phyloP scores from a whole-genome alignment of 2,329 filamentous ascomycete genomes.

The Monilinia fructicola region DNA sequence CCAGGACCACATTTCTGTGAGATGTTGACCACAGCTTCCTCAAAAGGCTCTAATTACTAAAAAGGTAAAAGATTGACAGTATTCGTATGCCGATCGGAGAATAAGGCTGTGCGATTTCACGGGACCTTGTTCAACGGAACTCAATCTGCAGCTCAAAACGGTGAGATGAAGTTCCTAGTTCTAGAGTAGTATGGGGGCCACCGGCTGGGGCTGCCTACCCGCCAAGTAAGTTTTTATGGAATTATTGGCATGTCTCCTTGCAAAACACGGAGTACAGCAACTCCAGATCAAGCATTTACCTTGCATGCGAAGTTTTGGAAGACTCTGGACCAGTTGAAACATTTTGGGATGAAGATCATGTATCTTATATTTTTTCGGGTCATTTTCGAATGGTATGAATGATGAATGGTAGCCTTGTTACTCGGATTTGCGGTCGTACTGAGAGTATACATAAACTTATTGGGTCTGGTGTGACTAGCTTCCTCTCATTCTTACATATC shows the following conservation, averaged over 20 bases:
- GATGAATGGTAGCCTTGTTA: constrained; percentile 14
- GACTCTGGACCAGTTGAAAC: constrained; percentile 11
- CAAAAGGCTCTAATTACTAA: constrained; percentile 17
- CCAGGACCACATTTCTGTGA: constrained; percentile 19
- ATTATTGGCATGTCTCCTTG: neutral
- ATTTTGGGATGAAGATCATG: constrained; percentile 14
- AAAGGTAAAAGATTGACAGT: constrained; percentile 22
- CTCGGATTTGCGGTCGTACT: constrained; percentile 13
- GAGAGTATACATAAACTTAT: neutral
- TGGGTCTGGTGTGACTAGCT: constrained; percentile 13
- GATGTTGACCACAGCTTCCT: constrained; percentile 17
- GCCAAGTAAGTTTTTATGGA: neutral
- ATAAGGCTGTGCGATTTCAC: constrained; percentile 25
- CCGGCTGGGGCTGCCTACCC: neutral
- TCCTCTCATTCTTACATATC: neutral
- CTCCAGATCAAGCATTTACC: constrained; percentile 13
- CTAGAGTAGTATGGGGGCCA: neutral
- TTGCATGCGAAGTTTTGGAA: neutral
- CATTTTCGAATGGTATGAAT: neutral
- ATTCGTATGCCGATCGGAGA: constrained; percentile 23
- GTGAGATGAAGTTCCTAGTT: constrained; percentile 12
- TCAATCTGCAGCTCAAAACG: constrained; percentile 5
- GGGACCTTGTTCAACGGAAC: constrained; percentile 8
- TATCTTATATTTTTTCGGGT: constrained; percentile 5
- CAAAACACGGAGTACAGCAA: neutral